These are phyloP conservation scores for Volvariella surrecta DNA, from an alignment of 1,284 basidiomycete species.

Conservation along the genomic window DNA sequence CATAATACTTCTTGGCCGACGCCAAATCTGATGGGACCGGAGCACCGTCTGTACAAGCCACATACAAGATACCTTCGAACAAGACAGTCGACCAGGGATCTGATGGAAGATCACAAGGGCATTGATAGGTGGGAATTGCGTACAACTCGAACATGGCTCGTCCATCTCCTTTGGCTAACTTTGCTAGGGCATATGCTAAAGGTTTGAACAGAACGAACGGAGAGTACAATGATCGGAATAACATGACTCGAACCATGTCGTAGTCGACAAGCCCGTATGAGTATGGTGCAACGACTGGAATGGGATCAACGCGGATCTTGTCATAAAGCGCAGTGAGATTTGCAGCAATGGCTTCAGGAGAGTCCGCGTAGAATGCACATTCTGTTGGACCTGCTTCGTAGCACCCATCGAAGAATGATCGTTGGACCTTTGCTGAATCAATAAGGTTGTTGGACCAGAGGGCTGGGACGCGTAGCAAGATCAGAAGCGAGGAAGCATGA, in stretches of 20 bases:
- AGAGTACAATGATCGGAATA: constrained; percentile 27
- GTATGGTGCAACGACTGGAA: constrained; percentile 12
- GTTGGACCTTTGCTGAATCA: constrained; percentile 18
- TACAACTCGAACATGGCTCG: constrained; percentile 18
- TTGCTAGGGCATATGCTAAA: constrained; percentile 28
- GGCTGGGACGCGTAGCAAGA: constrained; percentile 9
- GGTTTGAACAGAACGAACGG: constrained; percentile 23
- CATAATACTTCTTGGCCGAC: constrained; percentile 20
- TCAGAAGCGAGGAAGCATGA: background rate
- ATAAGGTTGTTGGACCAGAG: constrained; percentile 17
- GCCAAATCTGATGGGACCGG: constrained; percentile 20
- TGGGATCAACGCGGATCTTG: constrained; percentile 10
- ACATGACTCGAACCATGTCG: constrained; percentile 15
- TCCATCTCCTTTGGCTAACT: constrained; percentile 27
- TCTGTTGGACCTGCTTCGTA: constrained; percentile 14
- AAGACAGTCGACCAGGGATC: constrained; percentile 10
- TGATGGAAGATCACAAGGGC: constrained; percentile 15
- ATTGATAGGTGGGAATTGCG: constrained; percentile 19
- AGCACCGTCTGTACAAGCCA: constrained; percentile 33
- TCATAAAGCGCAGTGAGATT: constrained; percentile 17
- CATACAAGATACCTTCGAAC: constrained; percentile 21
- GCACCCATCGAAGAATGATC: constrained; percentile 18
- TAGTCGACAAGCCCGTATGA: constrained; percentile 17
- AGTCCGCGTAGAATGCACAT: constrained; percentile 19
- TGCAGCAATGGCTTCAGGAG: constrained; percentile 14